phyloP scores from a whole-genome alignment of 2,329 filamentous ascomycete species.

The Calycina herbarum region DNA sequence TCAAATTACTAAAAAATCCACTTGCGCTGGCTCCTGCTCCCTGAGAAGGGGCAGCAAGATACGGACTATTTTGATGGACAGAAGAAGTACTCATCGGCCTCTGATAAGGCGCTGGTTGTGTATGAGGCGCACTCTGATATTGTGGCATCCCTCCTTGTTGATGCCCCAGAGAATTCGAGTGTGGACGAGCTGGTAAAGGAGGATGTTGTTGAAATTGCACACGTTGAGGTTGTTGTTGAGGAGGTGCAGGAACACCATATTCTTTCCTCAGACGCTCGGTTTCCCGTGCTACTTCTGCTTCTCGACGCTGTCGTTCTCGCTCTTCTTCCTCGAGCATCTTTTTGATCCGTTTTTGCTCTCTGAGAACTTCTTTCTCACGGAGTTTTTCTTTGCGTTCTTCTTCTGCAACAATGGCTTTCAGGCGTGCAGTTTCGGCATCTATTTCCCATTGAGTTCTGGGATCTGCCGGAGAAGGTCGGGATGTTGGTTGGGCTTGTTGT shows the following conservation, averaged over 20 bases:
- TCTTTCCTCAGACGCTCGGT: constrained; percentile 74
- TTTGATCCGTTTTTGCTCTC: constrained; percentile 58
- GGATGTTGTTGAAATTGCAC: constrained; percentile 18
- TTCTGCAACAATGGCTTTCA: constrained; percentile 54
- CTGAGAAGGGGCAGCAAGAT: constrained; percentile 5
- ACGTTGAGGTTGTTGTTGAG: constrained; percentile 19
- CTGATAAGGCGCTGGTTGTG: constrained; percentile 28
- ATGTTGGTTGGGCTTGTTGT: constrained; percentile 12
- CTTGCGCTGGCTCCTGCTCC: constrained; percentile 43
- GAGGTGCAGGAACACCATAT: constrained; percentile 53
- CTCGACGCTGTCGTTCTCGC: constrained; percentile 54
- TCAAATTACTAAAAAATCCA: constrained; percentile 44
- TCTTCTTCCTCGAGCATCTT: constrained; percentile 68
- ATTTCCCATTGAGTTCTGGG: constrained; percentile 47
- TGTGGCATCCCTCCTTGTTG: constrained; percentile 23
- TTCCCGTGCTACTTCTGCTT: constrained; percentile 70
- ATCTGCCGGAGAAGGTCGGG: constrained; percentile 31
- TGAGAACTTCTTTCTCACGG: constrained; percentile 55
- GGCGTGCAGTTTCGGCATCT: constrained; percentile 75
- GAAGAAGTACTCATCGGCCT: constrained; percentile 32
- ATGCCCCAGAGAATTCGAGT: constrained; percentile 10
- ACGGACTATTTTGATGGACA: constrained; percentile 12
- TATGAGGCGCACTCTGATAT: constrained; percentile 33
- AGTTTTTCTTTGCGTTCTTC: constrained; percentile 41
- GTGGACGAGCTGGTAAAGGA: constrained; percentile 7